Conservation (phyloP, 176 grass and related monocot species). For the Canna indica region DNA sequence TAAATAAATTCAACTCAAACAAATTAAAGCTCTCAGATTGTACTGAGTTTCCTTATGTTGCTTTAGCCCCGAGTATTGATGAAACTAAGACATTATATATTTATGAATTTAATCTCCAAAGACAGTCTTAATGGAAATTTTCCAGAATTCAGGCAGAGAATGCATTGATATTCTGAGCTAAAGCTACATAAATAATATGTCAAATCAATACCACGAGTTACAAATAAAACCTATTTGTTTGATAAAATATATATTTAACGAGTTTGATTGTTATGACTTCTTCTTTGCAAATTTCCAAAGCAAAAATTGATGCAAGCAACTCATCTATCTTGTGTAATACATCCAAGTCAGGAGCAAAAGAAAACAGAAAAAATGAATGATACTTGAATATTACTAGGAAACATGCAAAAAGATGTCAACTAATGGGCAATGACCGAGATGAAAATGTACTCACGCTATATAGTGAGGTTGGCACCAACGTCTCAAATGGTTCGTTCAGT, state of each 20-base stretch:
- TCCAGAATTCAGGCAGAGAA: background rate
- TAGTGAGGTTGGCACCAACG: constrained; percentile 63
- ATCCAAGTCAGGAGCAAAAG: too few species aligned
- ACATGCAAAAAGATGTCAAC: background rate
- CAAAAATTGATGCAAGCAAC: background rate
- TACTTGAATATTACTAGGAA: background rate
- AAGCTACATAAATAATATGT: background rate
- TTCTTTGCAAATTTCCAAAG: background rate
- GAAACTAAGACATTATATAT: background rate
- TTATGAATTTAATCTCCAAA: background rate
- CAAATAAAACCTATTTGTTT: background rate
- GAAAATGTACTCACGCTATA: constrained; percentile 48
- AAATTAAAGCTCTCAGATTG: background rate
- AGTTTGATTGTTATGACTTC: background rate
- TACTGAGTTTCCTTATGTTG: background rate
- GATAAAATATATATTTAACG: background rate
- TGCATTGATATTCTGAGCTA: background rate
- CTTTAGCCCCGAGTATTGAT: background rate
- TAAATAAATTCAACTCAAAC: background rate
- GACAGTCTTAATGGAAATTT: background rate
- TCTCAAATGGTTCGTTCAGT: constrained; percentile 89
- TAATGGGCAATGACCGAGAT: background rate
- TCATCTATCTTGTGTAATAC: background rate
- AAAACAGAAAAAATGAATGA: background rate
- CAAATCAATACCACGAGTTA: background rate